phyloP scores from a whole-genome alignment of 345 rosid genomes.

The Zanthoxylum bungeanum region DNA sequence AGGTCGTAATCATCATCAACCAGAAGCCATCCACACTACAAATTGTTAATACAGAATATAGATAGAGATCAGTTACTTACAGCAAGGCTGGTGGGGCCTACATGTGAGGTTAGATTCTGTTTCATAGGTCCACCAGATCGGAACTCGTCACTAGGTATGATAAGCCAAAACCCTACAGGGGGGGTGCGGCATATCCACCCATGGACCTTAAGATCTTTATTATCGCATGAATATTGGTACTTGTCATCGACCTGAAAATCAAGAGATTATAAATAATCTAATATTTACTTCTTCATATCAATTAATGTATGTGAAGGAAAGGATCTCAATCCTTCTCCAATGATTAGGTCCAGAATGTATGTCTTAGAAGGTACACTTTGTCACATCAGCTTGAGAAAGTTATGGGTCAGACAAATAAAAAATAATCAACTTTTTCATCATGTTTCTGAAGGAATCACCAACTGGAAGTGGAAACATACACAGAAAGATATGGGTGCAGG shows the following conservation, averaged over 20 bases:
- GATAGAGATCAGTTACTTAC: constrained; percentile 41
- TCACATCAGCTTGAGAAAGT: background rate
- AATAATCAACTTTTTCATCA: background rate
- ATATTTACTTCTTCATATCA: constrained; percentile 1
- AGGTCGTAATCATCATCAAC: background rate
- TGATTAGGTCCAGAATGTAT: constrained; percentile 4
- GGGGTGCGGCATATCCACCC: constrained; percentile 89
- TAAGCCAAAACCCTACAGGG: constrained; percentile 95
- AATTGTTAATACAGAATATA: background rate
- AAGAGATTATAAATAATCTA: constrained; percentile 3
- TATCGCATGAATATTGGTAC: constrained; percentile 88
- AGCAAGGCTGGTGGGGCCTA: constrained; percentile 85
- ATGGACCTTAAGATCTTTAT: constrained; percentile 75
- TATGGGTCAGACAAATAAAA: background rate
- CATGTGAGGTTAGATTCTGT: constrained; percentile 93
- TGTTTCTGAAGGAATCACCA: background rate
- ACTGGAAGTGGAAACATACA: background rate
- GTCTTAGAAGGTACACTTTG: background rate
- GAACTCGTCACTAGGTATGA: constrained; percentile 89
- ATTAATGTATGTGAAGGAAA: constrained; percentile 6
- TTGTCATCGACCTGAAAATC: constrained; percentile 87
- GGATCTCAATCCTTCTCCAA: background rate
- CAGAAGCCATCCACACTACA: background rate
- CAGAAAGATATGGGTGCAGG: constrained; percentile 8
- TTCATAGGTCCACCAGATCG: constrained; percentile 93